Percentiles rank a stretch among this genome's conserved stretches.
Conservation (phyloP, 345 rosid species). For the Turritis glabra region DNA sequence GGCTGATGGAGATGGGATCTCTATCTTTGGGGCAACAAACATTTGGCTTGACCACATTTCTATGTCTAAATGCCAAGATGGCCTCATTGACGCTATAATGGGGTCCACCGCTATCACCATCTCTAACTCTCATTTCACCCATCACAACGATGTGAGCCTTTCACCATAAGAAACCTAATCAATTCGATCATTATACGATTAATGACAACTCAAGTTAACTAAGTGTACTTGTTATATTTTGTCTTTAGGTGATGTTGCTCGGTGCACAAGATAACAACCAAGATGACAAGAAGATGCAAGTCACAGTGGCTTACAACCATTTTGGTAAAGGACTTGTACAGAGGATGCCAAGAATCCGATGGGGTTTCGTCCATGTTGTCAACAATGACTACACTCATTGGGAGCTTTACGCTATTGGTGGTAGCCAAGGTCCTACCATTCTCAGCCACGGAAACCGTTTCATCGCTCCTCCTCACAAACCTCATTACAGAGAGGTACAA, state of each 20-base stretch:
- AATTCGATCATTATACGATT: neutral
- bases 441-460: constrained; percentile 78
- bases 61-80: constrained; percentile 64
- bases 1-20: constrained; percentile 85
- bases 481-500: constrained; percentile 48
- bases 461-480: constrained; percentile 53
- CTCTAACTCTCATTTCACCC: constrained; percentile 77
- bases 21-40: constrained; percentile 61
- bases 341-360: constrained; percentile 78
- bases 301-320: constrained; percentile 74
- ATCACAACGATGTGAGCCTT: constrained; percentile 63
- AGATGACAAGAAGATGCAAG: constrained; percentile 54
- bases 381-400: constrained; percentile 83
- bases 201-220: neutral
- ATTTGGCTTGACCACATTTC: constrained; percentile 89
- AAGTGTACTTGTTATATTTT: neutral
- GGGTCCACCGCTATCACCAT: constrained; percentile 81
- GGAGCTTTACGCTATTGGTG: constrained; percentile 76
- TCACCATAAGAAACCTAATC: neutral
- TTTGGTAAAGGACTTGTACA: constrained; percentile 74
- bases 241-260: constrained; percentile 59
- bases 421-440: constrained; percentile 65
- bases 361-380: constrained; percentile 75
- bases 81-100: constrained; percentile 68
- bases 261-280: constrained; percentile 55